Base-by-base conservation (phyloP, 2,329 filamentous ascomycete genomes). In the Aspergillus versicolor region DNA sequence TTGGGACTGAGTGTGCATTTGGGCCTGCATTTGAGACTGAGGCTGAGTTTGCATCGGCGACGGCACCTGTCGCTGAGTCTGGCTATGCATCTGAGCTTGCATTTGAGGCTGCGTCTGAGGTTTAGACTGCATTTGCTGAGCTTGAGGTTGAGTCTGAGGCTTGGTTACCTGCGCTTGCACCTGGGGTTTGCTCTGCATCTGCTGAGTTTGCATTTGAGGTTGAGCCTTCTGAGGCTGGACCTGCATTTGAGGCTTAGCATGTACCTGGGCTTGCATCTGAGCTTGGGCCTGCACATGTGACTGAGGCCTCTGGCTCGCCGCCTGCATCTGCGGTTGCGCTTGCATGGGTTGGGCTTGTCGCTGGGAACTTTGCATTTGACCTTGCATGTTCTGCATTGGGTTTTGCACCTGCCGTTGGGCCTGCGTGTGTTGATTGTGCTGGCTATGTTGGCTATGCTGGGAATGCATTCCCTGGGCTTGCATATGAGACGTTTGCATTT, bases 171-270 rank as follows among this genome's bases (percentile, higher is more conserved):
- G 63, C 17, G 65, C 63, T 3, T 49, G 45, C 9, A 65, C 61
- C 27, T 68, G 67, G 9, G 63, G 61, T 30, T 67, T 62, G 21
- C 62, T 64, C 4, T 65, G 61, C 3, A 63, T 58, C 17, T 65
- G 66, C 41, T 63, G 64, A 19, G 48, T 50, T 38, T 56, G 47
- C 43, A 46, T 46, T 32, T 63, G 52, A 38, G 56, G 24, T 27
- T 50, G 46, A 9, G 47, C 42, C 27, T 58, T 34, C 43, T 65
- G 51, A 12, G 51, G 42, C 17, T 56, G 54, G 15, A 46, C 54
- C 13, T 56, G 54, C 27, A 52, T 40, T 47, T 63, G 53, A 34
- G 59, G 54, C 43, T 63, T 63, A 13, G 59, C 55, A 24, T 58
- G 54, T 32, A 57, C 48, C 49, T 60, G 67, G 38, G 49, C 45